Percentiles rank a stretch among this genome's conserved stretches.
phyloP scores from a whole-genome alignment of 306 rosid species.

The Vicia villosa region DNA sequence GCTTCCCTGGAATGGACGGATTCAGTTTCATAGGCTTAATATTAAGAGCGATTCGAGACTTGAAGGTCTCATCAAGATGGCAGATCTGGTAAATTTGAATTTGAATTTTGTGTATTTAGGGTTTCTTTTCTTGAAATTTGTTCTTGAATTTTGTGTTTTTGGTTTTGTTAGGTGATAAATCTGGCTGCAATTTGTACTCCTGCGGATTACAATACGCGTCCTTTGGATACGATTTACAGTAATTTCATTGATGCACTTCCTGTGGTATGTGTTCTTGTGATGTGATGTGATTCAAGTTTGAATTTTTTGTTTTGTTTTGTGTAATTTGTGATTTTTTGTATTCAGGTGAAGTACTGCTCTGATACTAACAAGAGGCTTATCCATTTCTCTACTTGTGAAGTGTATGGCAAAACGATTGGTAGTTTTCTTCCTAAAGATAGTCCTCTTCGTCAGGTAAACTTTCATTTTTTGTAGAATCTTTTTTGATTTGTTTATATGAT shows the following conservation, averaged over 20 bases:
- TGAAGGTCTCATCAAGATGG: constrained; percentile 89
- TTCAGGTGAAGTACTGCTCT: constrained; percentile 91
- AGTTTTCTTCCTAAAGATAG: constrained; percentile 95
- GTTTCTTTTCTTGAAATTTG: not conserved
- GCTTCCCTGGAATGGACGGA: constrained; percentile 73
- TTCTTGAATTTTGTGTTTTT: not conserved
- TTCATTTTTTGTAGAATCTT: constrained; percentile 33
- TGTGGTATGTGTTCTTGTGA: constrained; percentile 60
- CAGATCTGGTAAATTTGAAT: constrained; percentile 76
- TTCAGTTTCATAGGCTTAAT: constrained; percentile 93
- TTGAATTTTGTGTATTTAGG: not conserved
- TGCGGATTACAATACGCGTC: constrained; percentile 97
- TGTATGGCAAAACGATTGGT: constrained; percentile 97
- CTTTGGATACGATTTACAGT: constrained; percentile 93
- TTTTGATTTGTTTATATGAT: not conserved
- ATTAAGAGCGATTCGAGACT: constrained; percentile 91
- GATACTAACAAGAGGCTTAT: constrained; percentile 87
- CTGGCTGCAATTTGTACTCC: constrained; percentile 99
- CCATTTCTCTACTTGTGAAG: constrained; percentile 99
- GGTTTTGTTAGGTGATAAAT: constrained; percentile 67
- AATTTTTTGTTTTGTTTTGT: not conserved
- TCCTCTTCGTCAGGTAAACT: constrained; percentile 85
- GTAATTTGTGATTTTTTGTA: constrained; percentile 10
- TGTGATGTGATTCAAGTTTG: not conserved
- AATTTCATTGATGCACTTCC: constrained; percentile 99